Percentiles rank a stretch among this genome's conserved stretches.
Evolutionary conservation across 257 asterid species (phyloP).

Genomic region (Capsicum chinense): DNA sequence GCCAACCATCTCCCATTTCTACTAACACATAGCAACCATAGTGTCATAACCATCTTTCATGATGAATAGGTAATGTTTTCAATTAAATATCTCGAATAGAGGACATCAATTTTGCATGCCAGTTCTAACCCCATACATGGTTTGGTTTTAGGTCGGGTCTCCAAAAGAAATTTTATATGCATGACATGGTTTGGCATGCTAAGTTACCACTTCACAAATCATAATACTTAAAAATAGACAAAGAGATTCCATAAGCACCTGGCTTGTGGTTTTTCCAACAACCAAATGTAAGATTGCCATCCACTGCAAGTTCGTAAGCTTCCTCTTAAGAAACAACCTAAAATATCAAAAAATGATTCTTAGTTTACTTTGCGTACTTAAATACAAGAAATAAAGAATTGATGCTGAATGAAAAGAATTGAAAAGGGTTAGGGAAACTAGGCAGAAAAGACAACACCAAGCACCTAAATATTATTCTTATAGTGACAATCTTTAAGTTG

Average conservation of each 20-base stretch:
- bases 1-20: too few species aligned
- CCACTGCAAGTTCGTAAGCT: constrained; percentile 86
- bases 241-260: constrained; percentile 52
- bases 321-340: constrained; percentile 97
- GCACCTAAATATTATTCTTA: too few species aligned
- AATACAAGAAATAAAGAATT: not conserved
- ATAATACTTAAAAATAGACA: not conserved
- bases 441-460: not conserved
- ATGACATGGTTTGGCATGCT: not conserved
- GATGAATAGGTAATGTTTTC: not conserved
- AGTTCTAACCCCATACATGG: not conserved
- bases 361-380: constrained; percentile 27
- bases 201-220: not conserved
- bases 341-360: constrained; percentile 40
- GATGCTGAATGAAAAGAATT: not conserved
- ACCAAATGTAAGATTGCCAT: constrained; percentile 50
- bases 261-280: constrained; percentile 94
- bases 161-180: not conserved
- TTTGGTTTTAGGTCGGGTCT: not conserved
- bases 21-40: not conserved
- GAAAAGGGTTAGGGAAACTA: not conserved
- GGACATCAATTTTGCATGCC: constrained; percentile 1
- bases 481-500: too few species aligned
- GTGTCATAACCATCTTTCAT: not conserved
- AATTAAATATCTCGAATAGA: not conserved